Conservation (phyloP, 495 filamentous ascomycete species). For the Penicillium daleae region DNA sequence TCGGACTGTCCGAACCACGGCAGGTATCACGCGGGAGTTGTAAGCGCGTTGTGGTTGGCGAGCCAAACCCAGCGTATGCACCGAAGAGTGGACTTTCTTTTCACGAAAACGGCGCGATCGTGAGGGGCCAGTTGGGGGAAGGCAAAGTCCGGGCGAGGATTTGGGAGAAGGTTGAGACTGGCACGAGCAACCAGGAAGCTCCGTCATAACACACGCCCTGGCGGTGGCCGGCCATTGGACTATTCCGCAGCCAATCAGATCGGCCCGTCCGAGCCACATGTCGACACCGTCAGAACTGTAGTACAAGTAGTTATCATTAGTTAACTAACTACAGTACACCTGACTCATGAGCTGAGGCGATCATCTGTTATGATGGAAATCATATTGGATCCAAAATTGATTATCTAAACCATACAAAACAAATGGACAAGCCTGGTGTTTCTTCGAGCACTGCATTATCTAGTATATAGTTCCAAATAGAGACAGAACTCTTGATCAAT, state of each 20-base stretch:
- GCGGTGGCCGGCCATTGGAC: not conserved
- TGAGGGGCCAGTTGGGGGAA: not conserved
- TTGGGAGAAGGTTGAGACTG: not conserved
- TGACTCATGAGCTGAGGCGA: not conserved
- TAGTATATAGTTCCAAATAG: not conserved
- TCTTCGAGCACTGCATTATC: no score
- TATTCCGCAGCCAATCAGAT: not conserved
- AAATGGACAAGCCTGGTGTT: no score
- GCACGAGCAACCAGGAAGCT: conserved; percentile 2
- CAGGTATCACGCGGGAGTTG: conserved; percentile 18
- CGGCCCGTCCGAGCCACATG: not conserved
- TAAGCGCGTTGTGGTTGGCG: conserved; percentile 18
- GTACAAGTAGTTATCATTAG: no score
- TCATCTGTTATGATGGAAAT: not conserved
- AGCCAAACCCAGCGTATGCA: conserved; percentile 18
- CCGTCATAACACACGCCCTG: conserved; percentile 1
- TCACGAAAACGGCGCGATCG: conserved; percentile 11
- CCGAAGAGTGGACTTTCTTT: not conserved
- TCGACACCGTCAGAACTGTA: no score
- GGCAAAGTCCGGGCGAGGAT: not conserved
- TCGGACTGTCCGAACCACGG: conserved; percentile 17
- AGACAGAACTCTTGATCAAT: not conserved
- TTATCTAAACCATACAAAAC: no score
- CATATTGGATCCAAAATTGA: not conserved
- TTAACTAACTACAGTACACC: no score